Base-by-base conservation (phyloP, 140 eudicot species). In the Flaveria floridana region DNA sequence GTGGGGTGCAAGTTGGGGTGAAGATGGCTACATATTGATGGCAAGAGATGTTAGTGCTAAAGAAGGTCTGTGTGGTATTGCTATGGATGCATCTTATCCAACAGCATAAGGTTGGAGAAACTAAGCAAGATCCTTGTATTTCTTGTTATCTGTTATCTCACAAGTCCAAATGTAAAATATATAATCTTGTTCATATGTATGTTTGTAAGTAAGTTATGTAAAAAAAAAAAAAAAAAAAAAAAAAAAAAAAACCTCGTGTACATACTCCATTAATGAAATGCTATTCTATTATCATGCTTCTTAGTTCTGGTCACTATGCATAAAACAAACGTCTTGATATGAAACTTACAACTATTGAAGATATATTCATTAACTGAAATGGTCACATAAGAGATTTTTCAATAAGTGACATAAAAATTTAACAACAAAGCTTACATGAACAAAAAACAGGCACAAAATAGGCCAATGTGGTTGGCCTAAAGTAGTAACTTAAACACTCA, bases 1-100 rank as follows among this genome's bases (percentile, higher is more conserved):
- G 0, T 83, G 90, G 91, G 88, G 86, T 0, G 62, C 70, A 0
- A 64, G 57, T 21, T 84, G 91, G 86, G 86, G 86, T 9, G 83
- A 84, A 2, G 28, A 21, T 10, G 91, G 91, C 7, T 84, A 81
- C 55, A 68, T 84, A 44, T 66, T 66, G 78, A 37, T 86, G 81
- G 47, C 63, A 20, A 66, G 84, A 65, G 90, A 72, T 20, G 39
- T 75, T 34, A 80, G 39, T 21, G 80, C 78, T 2, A 62, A 58
- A 9, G 82, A 63, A 76, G 91, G 88, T 1, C 41, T 84, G 2
- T 86, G 88, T 41, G 88, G 86, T 3, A 81, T 83, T 56, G 84
- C 88, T 55, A 84, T 57, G 76, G 70, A 75, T 15, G 63, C 88
- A 21, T 78, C 85, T 3, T 84, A 84, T 69, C 88, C 88, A 46